Evolutionary conservation across 805 yeast genomes (phyloP).

Genomic region (Candida lessepsii): DNA sequence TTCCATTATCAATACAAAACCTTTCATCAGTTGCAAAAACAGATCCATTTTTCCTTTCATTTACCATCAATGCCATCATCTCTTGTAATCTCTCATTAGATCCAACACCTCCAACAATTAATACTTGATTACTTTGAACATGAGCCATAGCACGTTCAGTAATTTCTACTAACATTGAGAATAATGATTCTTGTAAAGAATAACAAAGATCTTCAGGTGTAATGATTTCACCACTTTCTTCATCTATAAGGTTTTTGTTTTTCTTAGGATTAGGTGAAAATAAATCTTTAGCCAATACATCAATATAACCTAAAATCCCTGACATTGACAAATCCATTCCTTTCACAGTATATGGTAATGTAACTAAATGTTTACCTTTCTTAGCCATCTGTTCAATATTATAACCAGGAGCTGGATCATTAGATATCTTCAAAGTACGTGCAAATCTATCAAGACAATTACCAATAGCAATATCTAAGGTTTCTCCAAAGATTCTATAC

Average conservation of each 20-base stretch:
- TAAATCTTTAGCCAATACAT: conserved; percentile 72
- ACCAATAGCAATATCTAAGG: conserved; percentile 96
- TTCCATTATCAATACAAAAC: conserved; percentile 96
- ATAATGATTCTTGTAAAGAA: conserved; percentile 87
- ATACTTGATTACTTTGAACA: conserved; percentile 81
- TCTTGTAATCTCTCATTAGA: conserved; percentile 87
- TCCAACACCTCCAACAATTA: conserved; percentile 99
- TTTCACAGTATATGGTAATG: conserved; percentile 92
- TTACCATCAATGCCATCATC: conserved; percentile 96
- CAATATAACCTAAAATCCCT: conserved; percentile 87
- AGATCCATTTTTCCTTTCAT: conserved; percentile 77
- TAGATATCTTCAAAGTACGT: conserved; percentile 80
- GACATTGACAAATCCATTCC: conserved; percentile 99
- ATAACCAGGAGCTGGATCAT: conserved; percentile 96
- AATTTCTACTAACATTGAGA: conserved; percentile 95
- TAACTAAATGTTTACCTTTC: conserved; percentile 59
- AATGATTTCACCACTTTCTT: conserved; percentile 49
- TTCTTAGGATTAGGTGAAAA: conserved; percentile 43
- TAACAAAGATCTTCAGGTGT: conserved; percentile 88
- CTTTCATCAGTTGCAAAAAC: conserved; percentile 95
- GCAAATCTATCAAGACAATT: conserved; percentile 97
- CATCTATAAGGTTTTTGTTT: conserved; percentile 38
- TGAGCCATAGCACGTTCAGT: conserved; percentile 99
- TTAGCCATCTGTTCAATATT: conserved; percentile 94
- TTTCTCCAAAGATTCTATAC: conserved; percentile 98